Conservation (phyloP, 768 basidiomycete species). For the Mycena albidolilacea region DNA sequence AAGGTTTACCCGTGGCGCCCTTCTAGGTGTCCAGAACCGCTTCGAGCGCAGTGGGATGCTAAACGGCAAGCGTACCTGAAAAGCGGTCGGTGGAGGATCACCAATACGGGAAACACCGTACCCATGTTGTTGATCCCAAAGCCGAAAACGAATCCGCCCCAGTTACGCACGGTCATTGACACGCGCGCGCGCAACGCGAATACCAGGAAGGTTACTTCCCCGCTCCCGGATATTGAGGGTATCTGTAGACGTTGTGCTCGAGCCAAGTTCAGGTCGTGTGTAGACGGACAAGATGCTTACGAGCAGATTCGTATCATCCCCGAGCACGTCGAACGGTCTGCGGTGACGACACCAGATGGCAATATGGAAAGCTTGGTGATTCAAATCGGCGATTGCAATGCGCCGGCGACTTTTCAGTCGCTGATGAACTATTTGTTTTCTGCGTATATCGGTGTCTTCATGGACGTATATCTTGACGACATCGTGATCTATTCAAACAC, state of each 20-base stretch:
- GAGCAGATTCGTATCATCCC: slow-evolving; percentile 53
- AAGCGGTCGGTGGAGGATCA: slow-evolving; percentile 5
- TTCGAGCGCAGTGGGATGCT: slow-evolving; percentile 13
- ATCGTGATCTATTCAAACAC: slow-evolving; percentile 58
- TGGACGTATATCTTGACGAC: slow-evolving; percentile 50
- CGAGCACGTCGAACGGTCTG: slow-evolving; percentile 43
- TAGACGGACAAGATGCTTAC: slow-evolving; percentile 56
- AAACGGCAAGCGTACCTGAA: slow-evolving; percentile 8
- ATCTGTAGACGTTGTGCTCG: background rate
- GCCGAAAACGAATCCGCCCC: background rate
- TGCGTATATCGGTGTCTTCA: slow-evolving; percentile 48
- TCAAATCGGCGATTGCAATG: slow-evolving; percentile 42
- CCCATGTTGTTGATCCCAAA: slow-evolving; percentile 14
- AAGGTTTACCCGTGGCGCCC: slow-evolving; percentile 44
- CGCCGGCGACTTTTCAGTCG: slow-evolving; percentile 55
- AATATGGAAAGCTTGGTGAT: slow-evolving; percentile 54
- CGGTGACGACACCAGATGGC: slow-evolving; percentile 49
- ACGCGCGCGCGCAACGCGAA: slow-evolving; percentile 1
- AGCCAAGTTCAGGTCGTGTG: background rate
- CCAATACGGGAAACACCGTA: background rate
- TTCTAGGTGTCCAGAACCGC: slow-evolving; percentile 41
- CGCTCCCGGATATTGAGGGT: slow-evolving; percentile 3
- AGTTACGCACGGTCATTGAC: background rate
- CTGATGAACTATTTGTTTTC: slow-evolving; percentile 57
- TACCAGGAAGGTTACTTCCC: background rate